Evolutionary conservation across 768 basidiomycete genomes (phyloP), one percentile per base, ranked within the genome.

Genomic region (Cystobasidium onofrii): DNA sequence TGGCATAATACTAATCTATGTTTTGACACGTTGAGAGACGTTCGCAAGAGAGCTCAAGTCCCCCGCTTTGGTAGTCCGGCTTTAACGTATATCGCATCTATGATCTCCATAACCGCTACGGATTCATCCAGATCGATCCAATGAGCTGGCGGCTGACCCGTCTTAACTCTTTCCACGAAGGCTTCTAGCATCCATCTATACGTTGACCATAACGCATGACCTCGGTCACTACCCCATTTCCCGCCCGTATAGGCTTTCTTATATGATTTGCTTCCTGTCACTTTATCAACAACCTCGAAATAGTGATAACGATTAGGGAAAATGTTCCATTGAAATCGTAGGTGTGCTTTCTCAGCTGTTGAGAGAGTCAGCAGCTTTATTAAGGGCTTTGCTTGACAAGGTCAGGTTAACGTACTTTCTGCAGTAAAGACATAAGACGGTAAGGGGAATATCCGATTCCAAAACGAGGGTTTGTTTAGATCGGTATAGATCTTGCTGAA

Each of bases 101-200:
- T 54, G 27, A 54, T 54, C 10, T 54, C 52, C 52, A 54, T 54
- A 20, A 54, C 52, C 7, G 20, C 52, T 20, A 54, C 52, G 10
- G 52, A 54, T 54, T 54, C 4, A 29, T 54, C 52, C 52, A 54
- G 20, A 29, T 54, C 52, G 10, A 7, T 54, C 18, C 7, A 54
- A 54, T 54, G 18, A 54, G 52, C 18, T 4, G 52, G 52, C n/a
- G 6, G 4, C 27, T 54, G 20, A n/a, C 18, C 52, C 4, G 52
- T 54, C 52, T 54, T 54, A 54, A 54, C 18, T 10, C 52, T n/a
- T 20, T 54, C 52, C 6, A 54, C 52, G 18, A 54, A n/a, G n/a
- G 7, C 52, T 54, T 54, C 52, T 54, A 54, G 52, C 18, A 54
- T 54, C 52, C 52, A 54, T 54, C 52, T 54, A 54, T 54, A 54